Percentiles rank a stretch among this genome's conserved stretches.
Conservation (phyloP, 495 filamentous ascomycete species). For the Aspergillus saccharolyticus region DNA sequence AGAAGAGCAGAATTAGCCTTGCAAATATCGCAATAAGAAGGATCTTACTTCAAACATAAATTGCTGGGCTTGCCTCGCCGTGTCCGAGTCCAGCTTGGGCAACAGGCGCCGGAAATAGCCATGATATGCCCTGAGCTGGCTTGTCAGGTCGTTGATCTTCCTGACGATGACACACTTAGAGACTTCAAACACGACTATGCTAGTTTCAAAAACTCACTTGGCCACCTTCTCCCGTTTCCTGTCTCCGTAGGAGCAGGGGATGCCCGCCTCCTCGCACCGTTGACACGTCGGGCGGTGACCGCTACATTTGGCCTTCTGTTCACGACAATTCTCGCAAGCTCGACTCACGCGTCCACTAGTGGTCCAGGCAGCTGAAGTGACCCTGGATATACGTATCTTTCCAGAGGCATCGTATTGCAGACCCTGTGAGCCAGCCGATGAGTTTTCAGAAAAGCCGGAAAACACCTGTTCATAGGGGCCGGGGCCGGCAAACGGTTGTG, state of each 20-base stretch:
- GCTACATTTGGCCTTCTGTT: constrained; percentile 62
- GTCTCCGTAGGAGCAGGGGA: constrained; percentile 51
- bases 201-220: constrained; percentile 41
- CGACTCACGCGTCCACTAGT: constrained; percentile 41
- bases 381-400: constrained; percentile 38
- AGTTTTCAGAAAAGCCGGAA: constrained; percentile 16
- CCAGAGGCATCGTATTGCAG: constrained; percentile 17
- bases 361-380: constrained; percentile 23
- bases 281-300: constrained; percentile 53
- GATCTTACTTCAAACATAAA: constrained; percentile 29
- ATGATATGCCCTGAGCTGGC: constrained; percentile 32
- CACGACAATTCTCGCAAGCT: constrained; percentile 71
- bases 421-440: constrained; percentile 8
- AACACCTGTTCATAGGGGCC: constrained; percentile 16
- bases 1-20: not conserved
- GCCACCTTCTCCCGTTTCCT: constrained; percentile 55
- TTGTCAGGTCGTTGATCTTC: constrained; percentile 36
- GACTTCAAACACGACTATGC: not conserved
- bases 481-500: constrained; percentile 9
- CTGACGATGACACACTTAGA: constrained; percentile 24
- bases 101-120: constrained; percentile 34
- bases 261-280: constrained; percentile 50
- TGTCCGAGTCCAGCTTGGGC: constrained; percentile 28
- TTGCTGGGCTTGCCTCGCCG: constrained; percentile 35
- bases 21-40: not conserved